These are phyloP conservation scores for Ogataea nakhonphanomensis DNA, from an alignment of 805 yeast genomes.

Conservation along the genomic window DNA sequence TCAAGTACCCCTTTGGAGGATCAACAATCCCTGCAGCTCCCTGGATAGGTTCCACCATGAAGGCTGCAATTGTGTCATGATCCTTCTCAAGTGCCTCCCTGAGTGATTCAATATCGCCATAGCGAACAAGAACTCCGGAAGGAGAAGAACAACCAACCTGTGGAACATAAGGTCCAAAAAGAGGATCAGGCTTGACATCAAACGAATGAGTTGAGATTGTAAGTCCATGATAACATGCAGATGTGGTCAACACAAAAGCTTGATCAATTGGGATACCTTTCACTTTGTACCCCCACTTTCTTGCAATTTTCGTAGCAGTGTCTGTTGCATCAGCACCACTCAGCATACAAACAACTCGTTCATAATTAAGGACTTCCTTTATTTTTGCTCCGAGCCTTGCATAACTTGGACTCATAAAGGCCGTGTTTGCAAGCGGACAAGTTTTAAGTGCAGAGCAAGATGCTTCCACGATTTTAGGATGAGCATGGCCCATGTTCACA, in stretches of 20 bases:
- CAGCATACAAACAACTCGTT: slow-evolving; percentile 22
- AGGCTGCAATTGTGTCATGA: slow-evolving; percentile 25
- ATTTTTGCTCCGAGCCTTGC: slow-evolving; percentile 22
- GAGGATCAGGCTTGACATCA: slow-evolving; percentile 9
- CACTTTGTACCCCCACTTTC: slow-evolving; percentile 27
- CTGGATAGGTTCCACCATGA: slow-evolving; percentile 31
- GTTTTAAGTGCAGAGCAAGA: slow-evolving; percentile 22
- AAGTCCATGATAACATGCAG: slow-evolving; percentile 29
- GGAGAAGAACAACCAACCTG: slow-evolving; percentile 25
- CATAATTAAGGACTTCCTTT: slow-evolving; percentile 22
- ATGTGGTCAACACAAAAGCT: slow-evolving; percentile 23
- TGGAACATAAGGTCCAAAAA: slow-evolving; percentile 26
- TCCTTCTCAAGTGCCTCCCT: slow-evolving; percentile 21
- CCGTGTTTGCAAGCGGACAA: slow-evolving; percentile 23
- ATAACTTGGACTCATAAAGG: slow-evolving; percentile 24
- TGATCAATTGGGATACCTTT: slow-evolving; percentile 21
- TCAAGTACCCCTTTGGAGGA: slow-evolving; percentile 26
- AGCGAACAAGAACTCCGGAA: slow-evolving; percentile 22
- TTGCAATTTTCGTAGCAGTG: slow-evolving; percentile 28
- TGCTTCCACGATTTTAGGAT: slow-evolving; percentile 29
- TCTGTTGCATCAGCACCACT: slow-evolving; percentile 30
- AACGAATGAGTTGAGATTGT: slow-evolving; percentile 29
- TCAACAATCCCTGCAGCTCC: slow-evolving; percentile 30
- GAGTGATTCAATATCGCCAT: slow-evolving; percentile 22
- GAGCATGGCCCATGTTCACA: slow-evolving; percentile 31